Evolutionary conservation across 169 alveolate genomes (phyloP), one percentile per base, ranked within the genome.

Genomic region (Plasmodium reichenowi): DNA sequence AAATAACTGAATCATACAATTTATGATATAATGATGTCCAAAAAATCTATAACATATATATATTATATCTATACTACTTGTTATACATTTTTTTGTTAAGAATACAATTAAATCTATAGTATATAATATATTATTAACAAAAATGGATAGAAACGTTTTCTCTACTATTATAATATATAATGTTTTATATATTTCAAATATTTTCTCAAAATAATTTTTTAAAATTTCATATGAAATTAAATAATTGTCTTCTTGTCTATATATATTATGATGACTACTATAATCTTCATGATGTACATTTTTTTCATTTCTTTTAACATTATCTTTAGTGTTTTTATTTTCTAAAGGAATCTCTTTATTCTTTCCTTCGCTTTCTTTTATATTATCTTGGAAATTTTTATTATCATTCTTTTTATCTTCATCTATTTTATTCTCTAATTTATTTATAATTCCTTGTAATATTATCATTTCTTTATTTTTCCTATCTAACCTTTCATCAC

Each of bases 111-210:
- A 15, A 75, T 60, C 74, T 52, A 62, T 62, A 4, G 7, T 26
- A 54, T 47, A 10, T 45, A 3, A 45, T n/a, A 75, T 52, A 15
- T 63, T 22, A 22, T 13, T 47, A 2, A 62, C 17, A 24, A 75
- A 6, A 13, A 52, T 24, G 0, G 50, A 47, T 10, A 75, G 7
- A 66, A 20, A 63, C 13, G 88, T 75, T 52, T 75, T 63, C 47
- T 75, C 88, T 26, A 45, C 58, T 52, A 9, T 52, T 50, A 75
- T 75, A 4, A 75, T 75, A 47, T 62, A 75, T 45, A 75, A 29
- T 17, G 88, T 75, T 63, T 75, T 75, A 68, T 75, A 75, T 63
- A 75, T 75, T 75, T 75, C 64, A 22, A 43, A 75, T 13, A 75
- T 66, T 52, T 75, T 75, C 4, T 43, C 6, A 66, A 60, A 63